These are phyloP conservation scores for Naumovozyma baii DNA, from an alignment of 805 yeast species.

Conservation along the genomic window DNA sequence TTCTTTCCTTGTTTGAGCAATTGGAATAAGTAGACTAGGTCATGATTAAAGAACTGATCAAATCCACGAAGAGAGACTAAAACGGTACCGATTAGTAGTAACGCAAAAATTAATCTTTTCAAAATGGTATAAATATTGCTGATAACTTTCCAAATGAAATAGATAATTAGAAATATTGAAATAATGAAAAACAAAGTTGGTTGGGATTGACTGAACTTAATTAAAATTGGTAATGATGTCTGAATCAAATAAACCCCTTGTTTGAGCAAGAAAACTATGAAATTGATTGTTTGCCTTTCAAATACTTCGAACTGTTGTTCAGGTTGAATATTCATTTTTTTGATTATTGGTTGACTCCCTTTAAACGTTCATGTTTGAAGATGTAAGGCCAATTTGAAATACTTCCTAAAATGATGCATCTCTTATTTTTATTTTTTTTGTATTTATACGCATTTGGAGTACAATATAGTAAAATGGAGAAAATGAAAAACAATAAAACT, in stretches of 20 bases:
- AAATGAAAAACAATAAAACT: neutral
- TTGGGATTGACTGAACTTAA: constrained; percentile 21
- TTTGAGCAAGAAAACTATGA: constrained; percentile 3
- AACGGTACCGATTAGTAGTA: constrained; percentile 10
- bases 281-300: neutral
- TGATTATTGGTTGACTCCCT: no score
- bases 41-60: constrained; percentile 13
- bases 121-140: constrained; percentile 24
- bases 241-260: constrained; percentile 11
- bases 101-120: constrained; percentile 17
- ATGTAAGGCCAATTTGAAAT: neutral
- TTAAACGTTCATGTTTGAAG: no score
- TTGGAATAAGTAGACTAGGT: constrained; percentile 4
- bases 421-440: no score
- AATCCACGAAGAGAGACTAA: constrained; percentile 31
- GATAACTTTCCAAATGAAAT: constrained; percentile 22
- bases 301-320: neutral
- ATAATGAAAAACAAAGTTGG: constrained; percentile 25
- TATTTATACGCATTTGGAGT: no score
- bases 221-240: constrained; percentile 10
- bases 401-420: neutral
- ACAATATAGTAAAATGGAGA: neutral
- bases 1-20: neutral
- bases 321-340: neutral
- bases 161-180: constrained; percentile 13